phyloP scores from a whole-genome alignment of 1,139 yeast genomes.

The Zygoascus meyerae region DNA sequence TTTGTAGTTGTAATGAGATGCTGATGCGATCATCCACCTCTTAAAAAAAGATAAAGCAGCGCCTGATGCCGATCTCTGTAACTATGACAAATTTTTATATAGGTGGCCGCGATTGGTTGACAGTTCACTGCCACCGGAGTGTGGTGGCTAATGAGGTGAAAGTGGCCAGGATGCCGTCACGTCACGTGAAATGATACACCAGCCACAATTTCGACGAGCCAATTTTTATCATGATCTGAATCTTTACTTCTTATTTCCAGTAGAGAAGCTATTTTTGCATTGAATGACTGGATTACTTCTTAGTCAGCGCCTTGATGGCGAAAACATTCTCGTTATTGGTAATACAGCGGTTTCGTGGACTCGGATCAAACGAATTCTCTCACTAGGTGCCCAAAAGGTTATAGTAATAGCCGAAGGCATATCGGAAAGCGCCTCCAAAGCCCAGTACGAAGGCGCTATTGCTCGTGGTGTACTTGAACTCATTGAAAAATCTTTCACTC shows the following conservation, averaged over 20 bases:
- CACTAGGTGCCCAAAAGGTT: constrained; percentile 55
- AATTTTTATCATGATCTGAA: not conserved
- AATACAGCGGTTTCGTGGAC: constrained; percentile 44
- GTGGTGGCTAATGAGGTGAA: not conserved
- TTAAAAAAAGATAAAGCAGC: no score
- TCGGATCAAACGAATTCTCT: constrained; percentile 46
- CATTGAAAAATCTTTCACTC: not conserved
- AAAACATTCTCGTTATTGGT: constrained; percentile 61
- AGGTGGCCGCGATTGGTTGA: no score
- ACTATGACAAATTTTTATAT: no score
- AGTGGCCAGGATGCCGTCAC: constrained; percentile 1
- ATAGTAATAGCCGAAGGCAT: constrained; percentile 34
- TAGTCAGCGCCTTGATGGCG: constrained; percentile 47
- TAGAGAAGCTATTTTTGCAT: not conserved
- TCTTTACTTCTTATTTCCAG: not conserved
- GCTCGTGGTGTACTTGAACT: not conserved
- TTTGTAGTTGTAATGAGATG: no score
- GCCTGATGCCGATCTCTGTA: no score
- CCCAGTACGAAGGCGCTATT: not conserved
- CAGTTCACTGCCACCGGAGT: constrained; percentile 1
- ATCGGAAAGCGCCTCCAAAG: not conserved
- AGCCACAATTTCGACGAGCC: constrained; percentile 1
- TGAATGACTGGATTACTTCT: constrained; percentile 38
- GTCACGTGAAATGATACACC: constrained; percentile 18
- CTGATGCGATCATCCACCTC: no score